Conservation (phyloP, 768 basidiomycete species). For the Kwoniella sp. region DNA sequence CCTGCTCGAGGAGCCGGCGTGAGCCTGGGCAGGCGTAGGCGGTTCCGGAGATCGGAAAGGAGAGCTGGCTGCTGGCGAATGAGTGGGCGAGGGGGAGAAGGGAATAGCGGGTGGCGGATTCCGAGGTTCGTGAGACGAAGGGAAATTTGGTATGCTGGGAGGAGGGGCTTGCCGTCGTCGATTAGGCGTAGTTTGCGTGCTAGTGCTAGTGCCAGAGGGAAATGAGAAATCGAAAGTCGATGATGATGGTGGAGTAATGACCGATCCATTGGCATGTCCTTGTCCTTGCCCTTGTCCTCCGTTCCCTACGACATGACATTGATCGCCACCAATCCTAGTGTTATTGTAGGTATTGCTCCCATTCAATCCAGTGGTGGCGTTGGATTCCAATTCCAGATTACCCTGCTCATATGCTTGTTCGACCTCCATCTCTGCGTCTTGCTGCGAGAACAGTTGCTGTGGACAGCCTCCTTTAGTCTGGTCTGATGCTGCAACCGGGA, state of each 20-base stretch:
- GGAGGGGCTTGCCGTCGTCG: constrained; percentile 34
- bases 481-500: background rate
- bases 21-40: constrained; percentile 1
- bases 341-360: background rate
- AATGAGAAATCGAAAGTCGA: constrained; percentile 20
- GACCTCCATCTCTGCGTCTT: constrained; percentile 13
- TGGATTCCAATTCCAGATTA: background rate
- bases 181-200: constrained; percentile 11
- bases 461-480: background rate
- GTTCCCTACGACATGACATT: background rate
- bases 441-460: background rate
- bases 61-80: constrained; percentile 30
- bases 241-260: constrained; percentile 23
- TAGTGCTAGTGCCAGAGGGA: constrained; percentile 3
- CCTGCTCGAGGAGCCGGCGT: constrained; percentile 4
- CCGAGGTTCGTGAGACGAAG: constrained; percentile 26
- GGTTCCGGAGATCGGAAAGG: constrained; percentile 33
- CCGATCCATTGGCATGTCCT: background rate
- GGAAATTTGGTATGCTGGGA: constrained; percentile 37
- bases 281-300: background rate
- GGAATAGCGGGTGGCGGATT: constrained; percentile 18
- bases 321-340: background rate
- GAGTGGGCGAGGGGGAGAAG: constrained; percentile 33
- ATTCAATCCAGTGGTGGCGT: background rate
- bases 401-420: background rate